A percentile compares a stretch with the other conserved stretches of the same genome.
Conservation (phyloP, 73 alveolate genomes). For the Paramecium biaurelia region DNA sequence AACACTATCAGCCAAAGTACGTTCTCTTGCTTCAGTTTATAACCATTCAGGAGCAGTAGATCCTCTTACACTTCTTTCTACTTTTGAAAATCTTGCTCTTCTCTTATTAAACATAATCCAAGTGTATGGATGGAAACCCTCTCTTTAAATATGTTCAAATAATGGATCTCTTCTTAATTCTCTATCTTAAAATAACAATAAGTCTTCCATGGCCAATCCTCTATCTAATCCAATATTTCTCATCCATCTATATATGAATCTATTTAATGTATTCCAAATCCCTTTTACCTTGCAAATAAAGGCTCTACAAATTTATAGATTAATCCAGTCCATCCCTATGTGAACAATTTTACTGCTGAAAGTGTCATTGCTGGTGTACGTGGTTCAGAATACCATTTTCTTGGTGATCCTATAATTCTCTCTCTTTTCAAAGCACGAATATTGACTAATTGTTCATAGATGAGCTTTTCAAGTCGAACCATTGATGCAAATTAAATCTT, state of each 20-base stretch:
- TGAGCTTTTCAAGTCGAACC: slow-evolving; percentile 61
- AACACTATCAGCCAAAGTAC: slow-evolving; percentile 51
- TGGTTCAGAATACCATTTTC: slow-evolving; percentile 57
- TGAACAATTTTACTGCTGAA: not conserved
- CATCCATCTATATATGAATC: slow-evolving; percentile 54
- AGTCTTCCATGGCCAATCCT: slow-evolving; percentile 61
- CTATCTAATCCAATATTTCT: slow-evolving; percentile 48
- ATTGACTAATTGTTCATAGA: slow-evolving; percentile 58
- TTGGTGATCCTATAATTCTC: slow-evolving; percentile 55
- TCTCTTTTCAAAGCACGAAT: slow-evolving; percentile 29
- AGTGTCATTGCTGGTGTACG: slow-evolving; percentile 36
- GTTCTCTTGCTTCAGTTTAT: slow-evolving; percentile 55
- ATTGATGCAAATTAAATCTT: not conserved
- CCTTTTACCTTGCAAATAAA: slow-evolving; percentile 33
- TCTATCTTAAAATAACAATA: slow-evolving; percentile 51
- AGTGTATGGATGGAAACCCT: slow-evolving; percentile 59
- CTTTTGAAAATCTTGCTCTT: slow-evolving; percentile 63
- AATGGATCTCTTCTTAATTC: slow-evolving; percentile 58
- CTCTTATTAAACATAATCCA: slow-evolving; percentile 46
- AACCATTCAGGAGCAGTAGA: slow-evolving; percentile 60
- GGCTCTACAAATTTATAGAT: slow-evolving; percentile 48
- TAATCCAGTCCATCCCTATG: slow-evolving; percentile 38
- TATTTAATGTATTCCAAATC: not conserved
- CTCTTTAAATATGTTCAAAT: slow-evolving; percentile 53
- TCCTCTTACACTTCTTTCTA: slow-evolving; percentile 64